phyloP scores from a whole-genome alignment of 371 early-diverging fungal species.

The Actinomucor elegans region DNA sequence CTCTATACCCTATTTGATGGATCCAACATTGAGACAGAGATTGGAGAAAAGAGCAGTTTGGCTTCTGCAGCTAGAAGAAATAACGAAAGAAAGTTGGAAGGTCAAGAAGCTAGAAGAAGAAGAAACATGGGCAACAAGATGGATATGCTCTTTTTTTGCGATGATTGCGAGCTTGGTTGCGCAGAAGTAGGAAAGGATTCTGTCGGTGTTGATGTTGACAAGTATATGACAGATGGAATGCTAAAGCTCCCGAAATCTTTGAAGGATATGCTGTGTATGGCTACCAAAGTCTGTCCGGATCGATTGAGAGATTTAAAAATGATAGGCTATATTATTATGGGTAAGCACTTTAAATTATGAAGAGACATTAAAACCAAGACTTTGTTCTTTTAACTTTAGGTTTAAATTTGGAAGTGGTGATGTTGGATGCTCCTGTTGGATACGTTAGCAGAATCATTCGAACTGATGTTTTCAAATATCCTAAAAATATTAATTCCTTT shows the following conservation, averaged over 20 bases:
- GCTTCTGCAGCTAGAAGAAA: conserved; percentile 5
- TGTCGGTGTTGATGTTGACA: not conserved
- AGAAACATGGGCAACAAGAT: not conserved
- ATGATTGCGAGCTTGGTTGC: conserved; percentile 2
- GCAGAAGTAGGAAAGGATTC: not conserved
- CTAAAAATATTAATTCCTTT: no score
- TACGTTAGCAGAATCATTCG: no score
- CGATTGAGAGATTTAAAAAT: conserved; percentile 3
- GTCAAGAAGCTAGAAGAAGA: not conserved
- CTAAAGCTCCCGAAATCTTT: conserved; percentile 5
- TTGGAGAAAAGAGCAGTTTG: conserved; percentile 2
- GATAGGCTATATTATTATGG: conserved; percentile 7
- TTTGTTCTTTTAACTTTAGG: no score
- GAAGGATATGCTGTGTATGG: not conserved
- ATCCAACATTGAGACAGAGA: not conserved
- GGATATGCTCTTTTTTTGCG: conserved; percentile 7
- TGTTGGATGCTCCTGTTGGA: not conserved
- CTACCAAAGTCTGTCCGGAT: not conserved
- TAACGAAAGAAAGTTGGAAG: not conserved
- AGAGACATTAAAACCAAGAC: no score
- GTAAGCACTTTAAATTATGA: no score
- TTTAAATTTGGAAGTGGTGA: not conserved
- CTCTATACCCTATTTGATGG: not conserved
- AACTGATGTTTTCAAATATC: no score
- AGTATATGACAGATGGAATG: conserved; percentile 3